phyloP scores from a whole-genome alignment of 208 protist genomes.

The Angomonas deanei region DNA sequence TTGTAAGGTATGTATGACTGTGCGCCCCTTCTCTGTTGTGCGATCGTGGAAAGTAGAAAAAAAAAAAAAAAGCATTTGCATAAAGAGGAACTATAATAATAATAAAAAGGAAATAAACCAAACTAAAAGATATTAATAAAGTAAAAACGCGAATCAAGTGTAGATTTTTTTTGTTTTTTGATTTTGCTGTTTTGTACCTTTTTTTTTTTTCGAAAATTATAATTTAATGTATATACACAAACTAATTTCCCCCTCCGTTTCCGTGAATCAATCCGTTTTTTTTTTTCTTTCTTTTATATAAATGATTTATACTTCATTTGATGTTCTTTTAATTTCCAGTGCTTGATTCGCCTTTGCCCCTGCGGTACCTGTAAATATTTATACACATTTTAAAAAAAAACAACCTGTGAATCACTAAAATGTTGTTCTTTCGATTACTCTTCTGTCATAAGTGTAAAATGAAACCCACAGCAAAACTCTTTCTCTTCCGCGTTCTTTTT shows the following conservation, averaged over 20 bases:
- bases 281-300: slow-evolving; percentile 12
- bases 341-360: neutral
- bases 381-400: too few species aligned
- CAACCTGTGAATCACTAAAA: too few species aligned
- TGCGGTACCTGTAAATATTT: neutral
- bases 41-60: too few species aligned
- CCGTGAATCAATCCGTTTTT: neutral
- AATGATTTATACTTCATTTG: neutral
- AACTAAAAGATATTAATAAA: neutral
- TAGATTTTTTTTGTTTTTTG: slow-evolving; percentile 7
- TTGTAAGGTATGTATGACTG: too few species aligned
- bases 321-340: neutral
- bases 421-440: too few species aligned
- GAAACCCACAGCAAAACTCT: too few species aligned
- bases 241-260: neutral
- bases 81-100: too few species aligned
- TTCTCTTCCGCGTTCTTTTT: too few species aligned
- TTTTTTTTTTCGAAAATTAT: slow-evolving; percentile 9
- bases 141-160: neutral
- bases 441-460: too few species aligned
- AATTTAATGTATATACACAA: neutral
- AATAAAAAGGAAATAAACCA: neutral
- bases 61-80: too few species aligned
- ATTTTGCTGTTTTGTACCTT: neutral
- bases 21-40: too few species aligned